Evolutionary conservation across 2,329 filamentous ascomycete genomes (phyloP).

Genomic region (Gaeumannomyces tritici): DNA sequence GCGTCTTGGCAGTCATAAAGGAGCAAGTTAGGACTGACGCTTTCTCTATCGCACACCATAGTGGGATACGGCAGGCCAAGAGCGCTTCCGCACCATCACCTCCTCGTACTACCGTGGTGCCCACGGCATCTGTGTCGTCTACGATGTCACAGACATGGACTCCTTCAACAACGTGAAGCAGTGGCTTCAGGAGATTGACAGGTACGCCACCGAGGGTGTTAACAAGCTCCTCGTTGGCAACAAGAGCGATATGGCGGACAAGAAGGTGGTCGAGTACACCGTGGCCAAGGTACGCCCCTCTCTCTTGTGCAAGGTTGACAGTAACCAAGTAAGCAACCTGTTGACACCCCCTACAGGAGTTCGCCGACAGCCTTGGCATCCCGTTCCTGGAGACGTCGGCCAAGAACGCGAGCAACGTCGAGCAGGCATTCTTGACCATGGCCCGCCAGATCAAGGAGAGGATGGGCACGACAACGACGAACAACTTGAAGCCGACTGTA

Average conservation of each 20-base stretch:
- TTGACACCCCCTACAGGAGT: constrained; percentile 54
- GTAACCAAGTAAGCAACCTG: neutral
- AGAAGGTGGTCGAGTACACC: constrained; percentile 99
- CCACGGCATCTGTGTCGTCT: constrained; percentile 98
- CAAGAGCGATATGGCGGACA: constrained; percentile 99
- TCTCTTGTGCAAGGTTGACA: neutral
- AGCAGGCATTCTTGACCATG: constrained; percentile 99
- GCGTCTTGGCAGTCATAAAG: neutral
- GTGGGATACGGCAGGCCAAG: constrained; percentile 95
- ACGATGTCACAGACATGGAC: constrained; percentile 99
- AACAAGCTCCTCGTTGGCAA: constrained; percentile 99
- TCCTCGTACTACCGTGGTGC: constrained; percentile 99
- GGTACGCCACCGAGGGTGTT: constrained; percentile 97
- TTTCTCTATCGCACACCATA: constrained; percentile 27
- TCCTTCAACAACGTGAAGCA: constrained; percentile 99
- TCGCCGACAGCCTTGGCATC: constrained; percentile 96
- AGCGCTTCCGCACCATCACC: constrained; percentile 99
- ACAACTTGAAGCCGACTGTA: constrained; percentile 98
- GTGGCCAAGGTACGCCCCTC: constrained; percentile 79
- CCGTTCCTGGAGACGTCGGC: constrained; percentile 99
- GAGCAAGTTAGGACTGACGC: neutral
- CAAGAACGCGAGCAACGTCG: constrained; percentile 99
- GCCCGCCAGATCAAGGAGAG: constrained; percentile 99
- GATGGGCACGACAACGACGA: constrained; percentile 90
- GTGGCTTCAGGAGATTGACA: constrained; percentile 99